These are phyloP conservation scores for Morella rubra DNA, from an alignment of 306 rosid species.

Conservation along the genomic window DNA sequence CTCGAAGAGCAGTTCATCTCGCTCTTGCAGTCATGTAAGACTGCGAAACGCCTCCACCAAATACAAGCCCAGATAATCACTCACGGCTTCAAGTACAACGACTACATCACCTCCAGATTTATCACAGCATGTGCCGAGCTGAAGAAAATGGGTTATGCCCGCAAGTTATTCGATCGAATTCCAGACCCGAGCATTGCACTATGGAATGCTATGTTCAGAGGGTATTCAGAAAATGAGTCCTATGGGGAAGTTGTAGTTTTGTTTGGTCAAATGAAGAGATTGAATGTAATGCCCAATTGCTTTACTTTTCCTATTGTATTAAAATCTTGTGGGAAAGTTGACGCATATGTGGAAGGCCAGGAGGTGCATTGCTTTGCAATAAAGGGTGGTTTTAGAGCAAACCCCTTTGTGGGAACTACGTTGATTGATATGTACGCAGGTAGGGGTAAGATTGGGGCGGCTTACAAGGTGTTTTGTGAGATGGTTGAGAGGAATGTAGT, in stretches of 20 bases:
- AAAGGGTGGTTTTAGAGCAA: slow-evolving; percentile 39
- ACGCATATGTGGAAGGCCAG: slow-evolving; percentile 41
- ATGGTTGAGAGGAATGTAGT: slow-evolving; percentile 48
- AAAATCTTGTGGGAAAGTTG: slow-evolving; percentile 40
- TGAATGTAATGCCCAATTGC: slow-evolving; percentile 39
- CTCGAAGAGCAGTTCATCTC: slow-evolving; percentile 59
- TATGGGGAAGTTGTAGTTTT: slow-evolving; percentile 43
- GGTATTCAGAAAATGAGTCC: slow-evolving; percentile 36
- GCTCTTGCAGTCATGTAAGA: slow-evolving; percentile 66
- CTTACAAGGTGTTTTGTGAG: slow-evolving; percentile 46
- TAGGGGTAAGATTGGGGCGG: slow-evolving; percentile 37
- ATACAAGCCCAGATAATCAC: slow-evolving; percentile 51
- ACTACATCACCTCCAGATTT: slow-evolving; percentile 48
- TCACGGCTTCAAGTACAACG: slow-evolving; percentile 49
- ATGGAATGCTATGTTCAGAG: slow-evolving; percentile 69
- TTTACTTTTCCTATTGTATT: slow-evolving; percentile 49
- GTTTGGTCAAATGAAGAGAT: slow-evolving; percentile 46
- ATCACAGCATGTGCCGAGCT: slow-evolving; percentile 40
- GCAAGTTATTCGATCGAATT: slow-evolving; percentile 51
- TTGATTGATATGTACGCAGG: slow-evolving; percentile 45
- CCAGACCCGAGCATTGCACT: slow-evolving; percentile 49
- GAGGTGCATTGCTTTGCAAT: slow-evolving; percentile 44
- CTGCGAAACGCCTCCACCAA: slow-evolving; percentile 40
- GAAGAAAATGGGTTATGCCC: slow-evolving; percentile 44
- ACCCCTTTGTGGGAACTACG: slow-evolving; percentile 42